Evolutionary conservation across 331 rosid genomes (phyloP), one percentile per base, ranked within the genome.

Genomic region (Erythrophleum ivorense): DNA sequence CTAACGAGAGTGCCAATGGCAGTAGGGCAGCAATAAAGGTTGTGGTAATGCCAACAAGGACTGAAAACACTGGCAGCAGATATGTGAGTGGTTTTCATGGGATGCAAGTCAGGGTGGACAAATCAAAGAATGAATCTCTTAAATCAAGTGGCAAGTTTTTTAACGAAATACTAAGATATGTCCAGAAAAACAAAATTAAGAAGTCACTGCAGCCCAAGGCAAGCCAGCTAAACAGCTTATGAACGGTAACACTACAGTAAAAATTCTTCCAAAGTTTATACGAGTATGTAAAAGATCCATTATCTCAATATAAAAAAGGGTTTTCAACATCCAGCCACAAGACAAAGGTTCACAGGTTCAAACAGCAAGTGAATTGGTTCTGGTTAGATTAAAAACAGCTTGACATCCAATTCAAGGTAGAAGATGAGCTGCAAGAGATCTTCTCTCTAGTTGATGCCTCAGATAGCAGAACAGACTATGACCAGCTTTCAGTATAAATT

Each of bases 331-430:
- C 31, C 49, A 66, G 31, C 50, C 50, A 16, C 31, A 15, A 66
- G 50, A 33, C 50, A 66, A 66, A 40, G 50, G 31, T 38, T 66
- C 18, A 38, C 7, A 66, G 15, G 31, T 66, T 66, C 50, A 38
- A 66, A 41, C 72, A 66, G 15, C 7, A 40, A 66, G 50, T 66
- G 15, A 40, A 66, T 66, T 66, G 72, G 72, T 36, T 66, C 72
- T 66, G 43, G 6, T 70, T 70, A 10, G 58, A 71, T 70, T 18
- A 68, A 62, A 31, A 12, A 62, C 18, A 13, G 68, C 21, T 67
- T 8, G 0, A 41, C 9, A 38, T 6, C 11, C 2, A 21, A 21
- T 50, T 50, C 18, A 50, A 3, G 55, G 55, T 50, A 45, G 21
- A 43, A n/a, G 53, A n/a, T n/a, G n/a, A 19, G 29, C 4, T 55